A percentile compares a stretch with the other conserved stretches of the same genome.
These are phyloP conservation scores for Brassica carinata DNA, from an alignment of 345 rosid species.

Conservation along the genomic window DNA sequence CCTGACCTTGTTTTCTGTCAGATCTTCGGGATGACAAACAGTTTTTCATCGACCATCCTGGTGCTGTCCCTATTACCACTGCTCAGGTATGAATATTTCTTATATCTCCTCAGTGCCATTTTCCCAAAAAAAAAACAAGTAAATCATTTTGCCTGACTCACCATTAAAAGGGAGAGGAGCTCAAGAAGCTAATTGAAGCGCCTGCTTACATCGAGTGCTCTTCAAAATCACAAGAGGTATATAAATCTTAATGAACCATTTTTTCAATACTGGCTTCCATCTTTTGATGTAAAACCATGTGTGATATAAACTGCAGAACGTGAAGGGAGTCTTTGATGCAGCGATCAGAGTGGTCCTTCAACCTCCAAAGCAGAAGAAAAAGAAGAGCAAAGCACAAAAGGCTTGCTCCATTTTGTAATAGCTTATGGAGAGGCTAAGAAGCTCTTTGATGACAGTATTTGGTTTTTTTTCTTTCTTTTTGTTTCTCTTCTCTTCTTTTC, in stretches of 20 bases:
- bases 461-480: constrained; percentile 22
- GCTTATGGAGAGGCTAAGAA: constrained; percentile 14
- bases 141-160: background rate
- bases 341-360: constrained; percentile 93
- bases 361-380: constrained; percentile 87
- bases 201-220: constrained; percentile 91
- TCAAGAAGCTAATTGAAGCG: constrained; percentile 72
- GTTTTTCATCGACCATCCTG: background rate
- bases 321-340: constrained; percentile 89
- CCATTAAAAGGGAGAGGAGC: constrained; percentile 77
- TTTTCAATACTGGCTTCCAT: background rate
- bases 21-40: background rate
- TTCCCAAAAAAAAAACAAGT: background rate
- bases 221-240: constrained; percentile 89
- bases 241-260: background rate
- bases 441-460: constrained; percentile 22
- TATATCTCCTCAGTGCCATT: background rate
- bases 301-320: constrained; percentile 60
- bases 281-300: constrained; percentile 11
- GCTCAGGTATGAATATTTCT: background rate
- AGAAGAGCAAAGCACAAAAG: constrained; percentile 81
- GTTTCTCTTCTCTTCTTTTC: constrained; percentile 8
- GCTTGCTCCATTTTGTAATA: constrained; percentile 87
- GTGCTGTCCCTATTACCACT: background rate
- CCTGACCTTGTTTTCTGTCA: constrained; percentile 21